Base-by-base conservation (phyloP, 352 stramenopile species). In the Globisporangium nunn region DNA sequence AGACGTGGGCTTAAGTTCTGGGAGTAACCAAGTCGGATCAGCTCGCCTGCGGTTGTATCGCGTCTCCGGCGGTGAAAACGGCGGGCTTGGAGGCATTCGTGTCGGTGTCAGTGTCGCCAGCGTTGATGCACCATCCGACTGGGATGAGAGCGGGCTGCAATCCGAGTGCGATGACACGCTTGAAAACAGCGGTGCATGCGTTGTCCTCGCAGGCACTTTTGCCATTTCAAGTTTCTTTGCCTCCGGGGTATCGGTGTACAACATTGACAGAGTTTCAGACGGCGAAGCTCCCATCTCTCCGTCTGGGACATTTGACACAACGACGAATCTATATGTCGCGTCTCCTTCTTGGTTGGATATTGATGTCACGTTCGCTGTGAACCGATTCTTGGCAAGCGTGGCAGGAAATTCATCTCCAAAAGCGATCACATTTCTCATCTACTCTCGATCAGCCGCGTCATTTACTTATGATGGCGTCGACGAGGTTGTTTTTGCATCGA, bases 301-400 rank as follows among this genome's bases (percentile, higher is more conserved):
- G 29, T 53, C 66, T 37, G 63, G 58, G 8, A 4, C 52, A 10
- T 77, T 90, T 43, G 60, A 87, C 45, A 14, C 50, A 15, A 59
- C 47, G 4, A 64, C 54, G 2, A 86, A 88, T 55, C n/a, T 40
- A 29, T 83, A 79, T 46, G 49, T 69, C 4, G 45, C 58, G 14
- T 64, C 66, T 0, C 64, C 67, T 18, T 74, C 74, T 0, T 88
- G 80, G 80, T 33, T 91, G 29, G 72, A 86, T 30, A 75, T 91
- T 46, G 80, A 91, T 46, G 71, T 91, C 28, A 91, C 80, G 10
- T 50, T 66, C n/a, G 70, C 76, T 6, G 18, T 84, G 4, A 91
- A 91, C 59, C 55, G 59, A 12, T 75, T 84, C 30, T 55, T 85
- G 30, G 60, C 74, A 2, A 48, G 64, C 35, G 48, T 61, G 17